These are phyloP conservation scores for Penstemon newberryi DNA, from an alignment of 257 asterid genomes.

Conservation along the genomic window DNA sequence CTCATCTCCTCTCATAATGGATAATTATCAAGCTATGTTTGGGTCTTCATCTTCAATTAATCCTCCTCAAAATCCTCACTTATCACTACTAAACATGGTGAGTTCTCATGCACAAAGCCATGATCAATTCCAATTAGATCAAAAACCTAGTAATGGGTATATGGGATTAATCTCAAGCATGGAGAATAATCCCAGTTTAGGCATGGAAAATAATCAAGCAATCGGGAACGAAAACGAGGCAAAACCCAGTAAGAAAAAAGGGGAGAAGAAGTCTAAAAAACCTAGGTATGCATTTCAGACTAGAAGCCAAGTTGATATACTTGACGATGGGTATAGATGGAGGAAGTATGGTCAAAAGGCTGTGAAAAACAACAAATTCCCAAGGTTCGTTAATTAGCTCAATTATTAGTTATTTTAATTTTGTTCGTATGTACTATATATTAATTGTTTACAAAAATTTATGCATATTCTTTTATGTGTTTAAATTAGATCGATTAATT, in stretches of 20 bases:
- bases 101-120: slow-evolving; percentile 5
- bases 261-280: slow-evolving; percentile 34
- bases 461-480: neutral
- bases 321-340: slow-evolving; percentile 63
- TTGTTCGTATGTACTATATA: neutral
- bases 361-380: slow-evolving; percentile 52
- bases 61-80: slow-evolving; percentile 25
- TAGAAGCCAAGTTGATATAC: slow-evolving; percentile 57
- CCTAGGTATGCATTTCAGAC: slow-evolving; percentile 50
- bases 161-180: slow-evolving; percentile 5
- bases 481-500: too few species aligned
- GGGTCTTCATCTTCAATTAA: slow-evolving; percentile 34
- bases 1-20: slow-evolving; percentile 36
- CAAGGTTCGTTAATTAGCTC: slow-evolving; percentile 32
- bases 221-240: slow-evolving; percentile 6
- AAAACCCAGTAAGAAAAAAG: slow-evolving; percentile 21
- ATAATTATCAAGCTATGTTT: slow-evolving; percentile 32
- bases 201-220: neutral
- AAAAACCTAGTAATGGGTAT: slow-evolving; percentile 16
- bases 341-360: slow-evolving; percentile 60
- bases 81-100: slow-evolving; percentile 19
- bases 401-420: too few species aligned
- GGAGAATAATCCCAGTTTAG: neutral
- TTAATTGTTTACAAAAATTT: too few species aligned
- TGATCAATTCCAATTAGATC: slow-evolving; percentile 20